Evolutionary conservation across 805 yeast species (phyloP).

Genomic region (Candida dendrica): DNA sequence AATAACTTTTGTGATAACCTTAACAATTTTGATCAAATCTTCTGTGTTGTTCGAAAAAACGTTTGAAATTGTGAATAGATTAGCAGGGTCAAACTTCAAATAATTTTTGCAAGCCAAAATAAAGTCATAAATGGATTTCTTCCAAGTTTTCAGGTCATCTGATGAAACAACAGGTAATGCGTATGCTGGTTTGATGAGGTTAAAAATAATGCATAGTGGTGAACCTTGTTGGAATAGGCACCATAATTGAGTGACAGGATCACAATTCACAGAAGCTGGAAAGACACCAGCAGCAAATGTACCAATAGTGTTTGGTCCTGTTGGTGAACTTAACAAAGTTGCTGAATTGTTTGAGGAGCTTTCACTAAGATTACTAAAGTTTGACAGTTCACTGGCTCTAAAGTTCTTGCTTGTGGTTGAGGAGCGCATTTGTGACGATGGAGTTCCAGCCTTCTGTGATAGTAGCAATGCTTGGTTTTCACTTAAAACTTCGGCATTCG

Average conservation of each 20-base stretch:
- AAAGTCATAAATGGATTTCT: conserved; percentile 85
- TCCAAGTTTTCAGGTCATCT: conserved; percentile 78
- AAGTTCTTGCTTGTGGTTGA: conserved; percentile 16
- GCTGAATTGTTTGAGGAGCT: conserved; percentile 21
- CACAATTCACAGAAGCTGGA: conserved; percentile 69
- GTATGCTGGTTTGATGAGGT: conserved; percentile 53
- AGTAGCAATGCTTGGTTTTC: conserved; percentile 60
- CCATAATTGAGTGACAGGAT: conserved; percentile 90
- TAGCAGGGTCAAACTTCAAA: conserved; percentile 68
- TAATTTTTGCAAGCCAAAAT: conserved; percentile 77
- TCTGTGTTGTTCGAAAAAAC: conserved; percentile 79
- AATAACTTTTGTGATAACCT: conserved; percentile 61
- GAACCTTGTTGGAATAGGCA: conserved; percentile 87
- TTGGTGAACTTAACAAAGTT: conserved; percentile 19
- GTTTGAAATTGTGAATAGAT: conserved; percentile 82
- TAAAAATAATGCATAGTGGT: conserved; percentile 81
- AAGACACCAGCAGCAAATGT: conserved; percentile 73
- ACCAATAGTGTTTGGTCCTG: conserved; percentile 23
- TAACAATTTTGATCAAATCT: conserved; percentile 67
- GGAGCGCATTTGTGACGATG: conserved; percentile 8
- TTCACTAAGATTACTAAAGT: conserved; percentile 24
- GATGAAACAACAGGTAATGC: conserved; percentile 61
- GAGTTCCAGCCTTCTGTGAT: conserved; percentile 26
- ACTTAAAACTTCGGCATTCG: conserved; percentile 58
- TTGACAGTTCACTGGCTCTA: conserved; percentile 29